Conservation (phyloP, 1,284 basidiomycete species). For the Cutaneotrichosporon cyanovorans region DNA sequence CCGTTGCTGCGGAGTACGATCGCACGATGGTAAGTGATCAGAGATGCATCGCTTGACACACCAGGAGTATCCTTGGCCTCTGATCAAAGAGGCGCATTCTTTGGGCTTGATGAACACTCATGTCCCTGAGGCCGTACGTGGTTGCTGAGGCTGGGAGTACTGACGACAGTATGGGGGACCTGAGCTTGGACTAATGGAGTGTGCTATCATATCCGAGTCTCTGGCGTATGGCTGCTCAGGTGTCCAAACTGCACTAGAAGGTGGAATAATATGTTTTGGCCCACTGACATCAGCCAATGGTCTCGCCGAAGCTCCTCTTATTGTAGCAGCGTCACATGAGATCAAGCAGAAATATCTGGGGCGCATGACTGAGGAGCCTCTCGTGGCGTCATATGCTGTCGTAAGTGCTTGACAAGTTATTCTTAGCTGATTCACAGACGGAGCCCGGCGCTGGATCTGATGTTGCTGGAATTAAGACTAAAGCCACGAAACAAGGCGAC, state of each 20-base stretch:
- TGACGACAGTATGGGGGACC: constrained; percentile 50
- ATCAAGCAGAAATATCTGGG: constrained; percentile 53
- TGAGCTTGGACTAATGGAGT: constrained; percentile 49
- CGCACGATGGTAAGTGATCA: constrained; percentile 42
- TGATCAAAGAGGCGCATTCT: constrained; percentile 51
- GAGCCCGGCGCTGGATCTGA: constrained; percentile 53
- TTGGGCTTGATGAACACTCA: constrained; percentile 49
- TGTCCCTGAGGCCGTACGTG: constrained; percentile 46
- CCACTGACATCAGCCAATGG: constrained; percentile 45
- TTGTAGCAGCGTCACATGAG: constrained; percentile 50
- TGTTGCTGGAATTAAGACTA: constrained; percentile 49
- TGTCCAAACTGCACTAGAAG: constrained; percentile 50
- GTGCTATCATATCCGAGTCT: constrained; percentile 48
- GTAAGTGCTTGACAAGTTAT: constrained; percentile 8
- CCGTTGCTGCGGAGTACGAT: constrained; percentile 49
- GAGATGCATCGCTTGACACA: not conserved
- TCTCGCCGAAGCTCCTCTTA: constrained; percentile 51
- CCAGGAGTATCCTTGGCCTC: constrained; percentile 50
- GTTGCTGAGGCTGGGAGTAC: not conserved
- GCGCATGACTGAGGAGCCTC: constrained; percentile 52
- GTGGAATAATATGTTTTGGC: constrained; percentile 18
- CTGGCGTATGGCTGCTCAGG: constrained; percentile 53
- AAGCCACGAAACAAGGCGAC: constrained; percentile 51
- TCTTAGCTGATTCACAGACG: constrained; percentile 31
- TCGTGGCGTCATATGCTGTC: constrained; percentile 53